Percentiles rank a stretch among this genome's conserved stretches.
Conservation (phyloP, 2,329 filamentous ascomycete genomes). For the Ilyonectria mors-panacis region DNA sequence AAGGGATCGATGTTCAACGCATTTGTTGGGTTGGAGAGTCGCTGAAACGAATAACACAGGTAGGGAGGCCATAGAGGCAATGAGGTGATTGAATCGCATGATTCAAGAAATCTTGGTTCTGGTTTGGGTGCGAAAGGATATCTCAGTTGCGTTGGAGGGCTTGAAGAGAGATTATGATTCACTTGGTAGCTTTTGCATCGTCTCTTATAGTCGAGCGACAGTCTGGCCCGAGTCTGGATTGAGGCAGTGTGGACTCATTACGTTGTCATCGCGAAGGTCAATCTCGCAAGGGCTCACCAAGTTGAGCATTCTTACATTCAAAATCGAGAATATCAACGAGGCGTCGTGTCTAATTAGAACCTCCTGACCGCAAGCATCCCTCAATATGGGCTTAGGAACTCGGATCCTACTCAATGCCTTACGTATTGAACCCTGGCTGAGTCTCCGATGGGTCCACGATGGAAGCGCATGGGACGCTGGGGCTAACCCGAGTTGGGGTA, state of each 20-base stretch:
- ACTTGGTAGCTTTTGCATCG: neutral
- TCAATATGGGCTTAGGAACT: slow-evolving; percentile 2
- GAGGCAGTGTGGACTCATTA: neutral
- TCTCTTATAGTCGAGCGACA: neutral
- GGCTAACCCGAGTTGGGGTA: slow-evolving; percentile 14
- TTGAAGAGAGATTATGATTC: neutral
- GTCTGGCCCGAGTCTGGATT: neutral
- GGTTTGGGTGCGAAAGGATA: neutral
- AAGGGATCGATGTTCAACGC: slow-evolving; percentile 1
- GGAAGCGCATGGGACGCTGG: neutral
- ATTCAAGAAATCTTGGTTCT: neutral
- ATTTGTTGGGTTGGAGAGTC: neutral
- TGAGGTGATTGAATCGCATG: slow-evolving; percentile 4
- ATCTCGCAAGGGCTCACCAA: slow-evolving; percentile 1
- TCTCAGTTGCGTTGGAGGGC: neutral
- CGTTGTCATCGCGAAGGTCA: neutral
- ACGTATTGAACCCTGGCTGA: neutral
- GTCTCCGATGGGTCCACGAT: neutral
- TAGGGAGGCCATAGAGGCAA: neutral
- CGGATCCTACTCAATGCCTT: neutral
- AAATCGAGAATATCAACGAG: neutral
- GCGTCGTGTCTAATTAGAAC: neutral
- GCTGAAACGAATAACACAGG: neutral
- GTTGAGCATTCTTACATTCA: slow-evolving; percentile 1
- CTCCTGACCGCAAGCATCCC: slow-evolving; percentile 3